Evolutionary conservation across 768 basidiomycete species (phyloP).

Genomic region (Mycena metata): DNA sequence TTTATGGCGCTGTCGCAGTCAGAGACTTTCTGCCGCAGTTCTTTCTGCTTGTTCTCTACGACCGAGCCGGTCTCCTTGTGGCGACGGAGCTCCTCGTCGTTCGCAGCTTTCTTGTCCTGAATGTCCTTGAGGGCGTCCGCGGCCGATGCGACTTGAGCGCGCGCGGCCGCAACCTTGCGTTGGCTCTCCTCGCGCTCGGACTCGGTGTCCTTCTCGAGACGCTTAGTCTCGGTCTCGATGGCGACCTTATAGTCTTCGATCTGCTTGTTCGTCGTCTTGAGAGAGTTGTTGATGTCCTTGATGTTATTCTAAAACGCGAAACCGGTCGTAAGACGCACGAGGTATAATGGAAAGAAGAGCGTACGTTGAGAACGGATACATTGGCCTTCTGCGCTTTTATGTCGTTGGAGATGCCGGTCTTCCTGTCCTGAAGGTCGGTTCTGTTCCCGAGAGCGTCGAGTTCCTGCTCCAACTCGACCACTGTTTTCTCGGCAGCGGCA

Average conservation of each 20-base stretch:
- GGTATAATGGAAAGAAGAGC: slow-evolving; percentile 33
- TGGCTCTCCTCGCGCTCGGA: slow-evolving; percentile 72
- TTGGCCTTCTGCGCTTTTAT: slow-evolving; percentile 62
- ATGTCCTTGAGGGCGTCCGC: slow-evolving; percentile 48
- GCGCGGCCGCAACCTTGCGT: slow-evolving; percentile 63
- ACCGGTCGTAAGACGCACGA: neutral
- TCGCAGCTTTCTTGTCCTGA: slow-evolving; percentile 47
- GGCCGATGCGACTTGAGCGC: slow-evolving; percentile 52
- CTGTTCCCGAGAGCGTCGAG: slow-evolving; percentile 59
- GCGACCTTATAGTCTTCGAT: slow-evolving; percentile 58
- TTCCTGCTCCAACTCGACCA: slow-evolving; percentile 56
- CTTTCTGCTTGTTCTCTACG: slow-evolving; percentile 48
- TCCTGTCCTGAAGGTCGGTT: slow-evolving; percentile 58
- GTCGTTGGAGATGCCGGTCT: slow-evolving; percentile 51
- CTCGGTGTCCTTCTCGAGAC: slow-evolving; percentile 69
- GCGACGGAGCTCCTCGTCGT: slow-evolving; percentile 46
- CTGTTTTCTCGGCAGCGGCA: slow-evolving; percentile 44
- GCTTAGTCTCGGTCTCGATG: slow-evolving; percentile 67
- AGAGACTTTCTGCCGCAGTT: slow-evolving; percentile 57
- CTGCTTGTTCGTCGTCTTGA: slow-evolving; percentile 48
- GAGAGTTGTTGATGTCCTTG: slow-evolving; percentile 60
- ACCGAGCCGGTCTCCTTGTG: slow-evolving; percentile 53
- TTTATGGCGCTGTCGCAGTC: slow-evolving; percentile 65
- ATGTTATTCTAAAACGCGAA: slow-evolving; percentile 59
- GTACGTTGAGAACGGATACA: slow-evolving; percentile 61